Evolutionary conservation across 2,329 filamentous ascomycete genomes (phyloP).

Genomic region (Fusarium xylarioides): DNA sequence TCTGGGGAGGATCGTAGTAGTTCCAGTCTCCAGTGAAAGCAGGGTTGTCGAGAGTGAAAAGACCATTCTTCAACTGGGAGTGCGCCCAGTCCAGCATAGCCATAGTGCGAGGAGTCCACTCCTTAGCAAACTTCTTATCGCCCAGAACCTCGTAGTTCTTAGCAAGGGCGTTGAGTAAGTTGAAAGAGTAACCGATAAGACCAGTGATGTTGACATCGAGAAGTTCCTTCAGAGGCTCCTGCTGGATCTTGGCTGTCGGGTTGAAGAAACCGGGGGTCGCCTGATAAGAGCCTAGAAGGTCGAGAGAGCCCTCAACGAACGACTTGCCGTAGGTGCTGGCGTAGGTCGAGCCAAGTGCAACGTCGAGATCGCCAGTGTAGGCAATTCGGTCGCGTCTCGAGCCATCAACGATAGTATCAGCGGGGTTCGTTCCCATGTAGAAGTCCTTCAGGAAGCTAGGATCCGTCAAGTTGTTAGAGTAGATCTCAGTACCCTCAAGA

Average conservation of each 20-base stretch:
- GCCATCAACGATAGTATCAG: neutral
- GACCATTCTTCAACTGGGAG: accelerated
- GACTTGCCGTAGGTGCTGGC: neutral
- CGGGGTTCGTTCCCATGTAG: neutral
- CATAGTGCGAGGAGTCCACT: neutral
- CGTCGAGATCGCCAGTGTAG: neutral
- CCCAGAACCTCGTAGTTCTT: slow-evolving; percentile 1
- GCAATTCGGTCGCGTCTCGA: neutral
- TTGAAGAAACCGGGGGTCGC: neutral
- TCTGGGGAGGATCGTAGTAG: neutral
- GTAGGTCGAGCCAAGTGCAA: neutral
- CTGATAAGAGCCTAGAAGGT: neutral
- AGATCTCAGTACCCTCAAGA: neutral
- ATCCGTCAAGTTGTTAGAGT: neutral
- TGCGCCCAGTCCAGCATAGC: neutral
- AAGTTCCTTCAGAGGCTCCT: accelerated
- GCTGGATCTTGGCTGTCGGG: neutral
- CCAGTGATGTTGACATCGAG: neutral
- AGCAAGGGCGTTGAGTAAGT: neutral
- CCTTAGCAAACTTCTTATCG: accelerated
- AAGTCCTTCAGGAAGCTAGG: neutral
- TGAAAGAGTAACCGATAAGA: neutral
- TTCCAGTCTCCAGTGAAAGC: neutral
- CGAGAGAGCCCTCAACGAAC: neutral
- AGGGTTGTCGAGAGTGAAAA: neutral